phyloP scores from a whole-genome alignment of 1,139 yeast genomes.

The Meyerozyma athensensis region DNA sequence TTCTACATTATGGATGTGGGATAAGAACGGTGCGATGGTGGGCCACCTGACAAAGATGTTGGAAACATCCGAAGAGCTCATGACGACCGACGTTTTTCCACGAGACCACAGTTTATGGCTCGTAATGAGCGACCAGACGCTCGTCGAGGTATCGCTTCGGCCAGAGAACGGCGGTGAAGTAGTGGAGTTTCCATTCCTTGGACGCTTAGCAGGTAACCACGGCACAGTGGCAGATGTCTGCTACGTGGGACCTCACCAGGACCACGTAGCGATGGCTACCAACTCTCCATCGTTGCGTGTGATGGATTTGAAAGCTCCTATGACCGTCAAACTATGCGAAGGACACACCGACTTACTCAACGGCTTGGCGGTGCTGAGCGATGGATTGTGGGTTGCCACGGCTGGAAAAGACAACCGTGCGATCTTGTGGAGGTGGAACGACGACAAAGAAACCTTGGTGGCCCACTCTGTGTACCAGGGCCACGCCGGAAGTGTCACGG shows the following conservation, averaged over 20 bases:
- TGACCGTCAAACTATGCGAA: slow-evolving; percentile 60
- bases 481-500: slow-evolving; percentile 83
- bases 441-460: slow-evolving; percentile 35
- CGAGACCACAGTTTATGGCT: slow-evolving; percentile 25
- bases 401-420: slow-evolving; percentile 92
- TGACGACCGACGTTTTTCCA: slow-evolving; percentile 54
- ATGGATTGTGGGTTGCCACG: slow-evolving; percentile 87
- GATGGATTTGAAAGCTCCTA: slow-evolving; percentile 51
- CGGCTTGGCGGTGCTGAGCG: slow-evolving; percentile 67
- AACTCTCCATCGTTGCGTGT: slow-evolving; percentile 89
- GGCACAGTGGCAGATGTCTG: slow-evolving; percentile 90
- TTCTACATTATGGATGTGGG: slow-evolving; percentile 63
- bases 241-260: slow-evolving; percentile 61
- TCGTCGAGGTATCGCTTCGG: slow-evolving; percentile 37
- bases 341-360: slow-evolving; percentile 88
- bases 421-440: slow-evolving; percentile 68
- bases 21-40: slow-evolving; percentile 33
- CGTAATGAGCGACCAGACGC: slow-evolving; percentile 81
- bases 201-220: slow-evolving; percentile 84
- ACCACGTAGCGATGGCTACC: slow-evolving; percentile 76
- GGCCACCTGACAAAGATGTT: slow-evolving; percentile 48
- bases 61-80: slow-evolving; percentile 62
- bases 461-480: slow-evolving; percentile 68
- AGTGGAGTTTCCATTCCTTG: slow-evolving; percentile 37
- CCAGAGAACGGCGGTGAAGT: slow-evolving; percentile 18